phyloP scores from a whole-genome alignment of 2,329 filamentous ascomycete species.

The Ramichloridium luteum region DNA sequence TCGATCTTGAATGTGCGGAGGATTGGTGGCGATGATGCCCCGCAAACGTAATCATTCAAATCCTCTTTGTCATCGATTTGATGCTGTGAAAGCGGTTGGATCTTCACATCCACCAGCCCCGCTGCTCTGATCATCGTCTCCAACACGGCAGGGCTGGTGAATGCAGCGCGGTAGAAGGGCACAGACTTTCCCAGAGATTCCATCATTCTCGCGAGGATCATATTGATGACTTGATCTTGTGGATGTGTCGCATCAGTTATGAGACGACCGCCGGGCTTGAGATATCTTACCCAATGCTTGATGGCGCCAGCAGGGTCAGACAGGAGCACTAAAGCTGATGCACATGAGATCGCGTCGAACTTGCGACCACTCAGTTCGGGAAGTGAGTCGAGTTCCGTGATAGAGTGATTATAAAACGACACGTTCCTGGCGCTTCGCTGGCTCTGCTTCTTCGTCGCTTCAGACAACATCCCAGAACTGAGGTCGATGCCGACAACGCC shows the following conservation, averaged over 20 bases:
- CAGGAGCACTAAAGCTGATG: conserved; percentile 31
- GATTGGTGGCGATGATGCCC: conserved; percentile 3
- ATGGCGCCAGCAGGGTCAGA: conserved; percentile 27
- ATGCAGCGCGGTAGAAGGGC: conserved; percentile 28
- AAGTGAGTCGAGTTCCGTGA: conserved; percentile 24
- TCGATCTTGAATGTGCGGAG: conserved; percentile 2
- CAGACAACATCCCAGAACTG: conserved; percentile 28
- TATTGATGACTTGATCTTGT: conserved; percentile 25
- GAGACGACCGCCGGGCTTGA: conserved; percentile 30
- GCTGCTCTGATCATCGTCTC: no score
- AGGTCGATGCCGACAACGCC: conserved; percentile 32
- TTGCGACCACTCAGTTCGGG: conserved; percentile 7
- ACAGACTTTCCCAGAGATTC: conserved; percentile 22
- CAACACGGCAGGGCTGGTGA: conserved; percentile 23
- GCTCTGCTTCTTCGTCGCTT: conserved; percentile 24
- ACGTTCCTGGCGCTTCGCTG: conserved; percentile 23
- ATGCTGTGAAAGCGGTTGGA: conserved; percentile 23
- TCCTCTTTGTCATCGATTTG: conserved; percentile 24
- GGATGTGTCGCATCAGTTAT: conserved; percentile 30
- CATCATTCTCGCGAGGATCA: conserved; percentile 28
- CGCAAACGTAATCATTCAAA: conserved; percentile 7
- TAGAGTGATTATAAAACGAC: conserved; percentile 26
- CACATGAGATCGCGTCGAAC: conserved; percentile 27
- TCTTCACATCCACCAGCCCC: conserved; percentile 25
- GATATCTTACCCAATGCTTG: conserved; percentile 26